phyloP scores from a whole-genome alignment of 345 rosid species.

The Murraya paniculata region DNA sequence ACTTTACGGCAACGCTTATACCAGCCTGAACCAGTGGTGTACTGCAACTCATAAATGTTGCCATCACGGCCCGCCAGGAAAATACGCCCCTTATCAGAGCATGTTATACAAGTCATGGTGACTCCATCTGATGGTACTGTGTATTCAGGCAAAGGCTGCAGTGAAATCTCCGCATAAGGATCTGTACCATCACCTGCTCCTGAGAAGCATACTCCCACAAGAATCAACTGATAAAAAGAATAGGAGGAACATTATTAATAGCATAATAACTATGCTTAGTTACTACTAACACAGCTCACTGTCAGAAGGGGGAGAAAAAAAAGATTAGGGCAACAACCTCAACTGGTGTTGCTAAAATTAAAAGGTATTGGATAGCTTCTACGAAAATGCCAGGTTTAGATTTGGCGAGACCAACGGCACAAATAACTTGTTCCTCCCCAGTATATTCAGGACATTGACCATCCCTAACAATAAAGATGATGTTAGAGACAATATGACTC shows the following conservation, averaged over 20 bases:
- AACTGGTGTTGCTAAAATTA: constrained; percentile 86
- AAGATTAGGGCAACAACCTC: constrained; percentile 48
- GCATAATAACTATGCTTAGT: neutral
- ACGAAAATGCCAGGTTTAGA: constrained; percentile 82
- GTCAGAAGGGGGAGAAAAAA: neutral
- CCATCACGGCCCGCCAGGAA: constrained; percentile 96
- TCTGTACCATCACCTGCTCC: constrained; percentile 77
- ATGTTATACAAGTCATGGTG: constrained; percentile 82
- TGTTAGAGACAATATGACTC: constrained; percentile 18
- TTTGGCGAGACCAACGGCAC: constrained; percentile 91
- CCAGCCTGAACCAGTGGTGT: constrained; percentile 92
- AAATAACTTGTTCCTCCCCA: constrained; percentile 88
- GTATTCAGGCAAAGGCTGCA: constrained; percentile 91
- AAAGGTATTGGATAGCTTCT: constrained; percentile 89
- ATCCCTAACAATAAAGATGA: constrained; percentile 54
- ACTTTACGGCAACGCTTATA: constrained; percentile 87
- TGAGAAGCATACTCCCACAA: constrained; percentile 93
- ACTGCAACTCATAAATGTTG: constrained; percentile 79
- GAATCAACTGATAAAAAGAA: constrained; percentile 65
- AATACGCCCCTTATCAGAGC: constrained; percentile 83
- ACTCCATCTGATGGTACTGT: constrained; percentile 87
- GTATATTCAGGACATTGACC: constrained; percentile 94
- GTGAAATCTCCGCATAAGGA: constrained; percentile 89
- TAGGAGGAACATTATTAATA: constrained; percentile 19
- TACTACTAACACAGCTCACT: neutral